phyloP scores from a whole-genome alignment of 1,284 basidiomycete genomes.

The Neonothopanus nambi region DNA sequence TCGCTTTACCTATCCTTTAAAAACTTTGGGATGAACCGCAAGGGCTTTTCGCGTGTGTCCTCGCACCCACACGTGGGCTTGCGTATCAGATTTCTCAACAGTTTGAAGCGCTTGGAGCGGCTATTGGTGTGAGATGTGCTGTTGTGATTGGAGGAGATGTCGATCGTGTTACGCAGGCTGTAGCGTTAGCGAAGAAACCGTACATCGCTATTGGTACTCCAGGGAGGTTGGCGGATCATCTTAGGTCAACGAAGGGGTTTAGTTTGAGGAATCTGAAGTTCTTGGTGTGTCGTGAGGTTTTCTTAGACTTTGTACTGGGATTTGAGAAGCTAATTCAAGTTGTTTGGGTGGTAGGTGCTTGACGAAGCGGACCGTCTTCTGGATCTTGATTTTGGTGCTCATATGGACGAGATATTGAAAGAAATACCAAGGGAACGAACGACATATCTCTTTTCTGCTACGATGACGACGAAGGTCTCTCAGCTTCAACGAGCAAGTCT shows the following conservation, averaged over 20 bases:
- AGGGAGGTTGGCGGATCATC: constrained; percentile 91
- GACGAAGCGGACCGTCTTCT: constrained; percentile 99
- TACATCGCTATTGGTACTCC: constrained; percentile 97
- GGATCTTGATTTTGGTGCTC: too few species aligned
- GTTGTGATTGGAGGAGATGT: too few species aligned
- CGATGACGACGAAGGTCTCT: constrained; percentile 99
- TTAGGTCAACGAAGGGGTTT: constrained; percentile 99
- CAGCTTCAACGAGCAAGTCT: constrained; percentile 96
- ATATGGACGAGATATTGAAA: constrained; percentile 97
- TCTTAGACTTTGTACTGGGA: constrained; percentile 3
- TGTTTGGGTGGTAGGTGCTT: constrained; percentile 73
- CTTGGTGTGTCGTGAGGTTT: too few species aligned
- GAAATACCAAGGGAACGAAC: constrained; percentile 92
- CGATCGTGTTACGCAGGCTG: too few species aligned
- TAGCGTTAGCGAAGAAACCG: too few species aligned
- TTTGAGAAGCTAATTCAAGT: too few species aligned
- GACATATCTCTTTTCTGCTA: constrained; percentile 97
- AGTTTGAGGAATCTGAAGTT: constrained; percentile 87
- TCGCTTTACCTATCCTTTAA: constrained; percentile 94
- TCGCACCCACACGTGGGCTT: constrained; percentile 97
- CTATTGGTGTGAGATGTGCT: too few species aligned
- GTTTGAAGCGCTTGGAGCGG: too few species aligned
- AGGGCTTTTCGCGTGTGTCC: constrained; percentile 88
- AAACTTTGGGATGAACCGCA: constrained; percentile 96
- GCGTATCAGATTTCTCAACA: too few species aligned